Conservation (phyloP, 2,329 filamentous ascomycete species). For the Calonectria leucothoes region DNA sequence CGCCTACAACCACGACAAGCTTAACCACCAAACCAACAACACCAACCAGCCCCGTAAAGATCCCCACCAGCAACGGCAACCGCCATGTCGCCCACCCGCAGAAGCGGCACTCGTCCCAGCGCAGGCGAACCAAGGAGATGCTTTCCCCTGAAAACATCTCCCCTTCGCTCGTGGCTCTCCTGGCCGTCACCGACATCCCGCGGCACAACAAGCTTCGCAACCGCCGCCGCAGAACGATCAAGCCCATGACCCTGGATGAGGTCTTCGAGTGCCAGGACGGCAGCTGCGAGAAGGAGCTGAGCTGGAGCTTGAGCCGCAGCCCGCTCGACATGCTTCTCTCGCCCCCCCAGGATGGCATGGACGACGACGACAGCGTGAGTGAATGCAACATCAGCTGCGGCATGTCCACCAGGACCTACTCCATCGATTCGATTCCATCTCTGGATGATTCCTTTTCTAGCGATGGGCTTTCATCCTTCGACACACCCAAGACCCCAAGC, state of each 20-base stretch:
- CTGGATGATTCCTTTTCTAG: constrained; percentile 66
- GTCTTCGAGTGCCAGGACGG: constrained; percentile 65
- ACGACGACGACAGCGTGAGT: constrained; percentile 60
- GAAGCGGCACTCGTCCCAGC: constrained; percentile 53
- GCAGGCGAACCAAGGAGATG: constrained; percentile 52
- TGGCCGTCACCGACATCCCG: constrained; percentile 72
- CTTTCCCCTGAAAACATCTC: constrained; percentile 67
- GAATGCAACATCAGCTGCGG: constrained; percentile 65
- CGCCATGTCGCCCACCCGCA: constrained; percentile 50
- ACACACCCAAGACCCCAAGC: constrained; percentile 58
- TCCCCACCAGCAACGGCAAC: constrained; percentile 58
- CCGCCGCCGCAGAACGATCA: constrained; percentile 42
- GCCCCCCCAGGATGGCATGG: constrained; percentile 67
- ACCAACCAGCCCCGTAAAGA: constrained; percentile 66
- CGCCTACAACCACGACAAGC: constrained; percentile 41
- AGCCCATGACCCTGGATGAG: constrained; percentile 64
- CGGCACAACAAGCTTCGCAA: constrained; percentile 54
- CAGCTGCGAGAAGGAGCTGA: constrained; percentile 69
- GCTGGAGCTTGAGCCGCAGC: constrained; percentile 63
- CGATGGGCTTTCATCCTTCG: constrained; percentile 60
- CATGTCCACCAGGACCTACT: constrained; percentile 66
- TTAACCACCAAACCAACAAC: constrained; percentile 44
- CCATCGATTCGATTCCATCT: constrained; percentile 71
- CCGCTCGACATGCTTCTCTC: constrained; percentile 71
- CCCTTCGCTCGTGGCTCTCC: constrained; percentile 69